Evolutionary conservation across 495 filamentous ascomycete species (phyloP).

Genomic region (Cenococcum geophilum): DNA sequence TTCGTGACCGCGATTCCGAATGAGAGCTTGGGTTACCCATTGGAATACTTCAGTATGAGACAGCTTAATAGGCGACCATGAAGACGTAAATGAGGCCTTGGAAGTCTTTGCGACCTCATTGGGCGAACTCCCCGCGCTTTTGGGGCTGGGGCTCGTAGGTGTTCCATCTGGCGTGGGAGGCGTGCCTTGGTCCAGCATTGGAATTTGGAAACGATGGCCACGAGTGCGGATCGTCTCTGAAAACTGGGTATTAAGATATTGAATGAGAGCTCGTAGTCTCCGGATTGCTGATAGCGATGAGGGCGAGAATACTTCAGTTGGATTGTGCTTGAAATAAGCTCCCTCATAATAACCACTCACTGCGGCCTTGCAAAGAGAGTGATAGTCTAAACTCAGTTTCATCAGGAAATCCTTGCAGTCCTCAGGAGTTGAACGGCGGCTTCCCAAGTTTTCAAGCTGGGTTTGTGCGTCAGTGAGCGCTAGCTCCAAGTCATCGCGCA

Average conservation of each 20-base stretch:
- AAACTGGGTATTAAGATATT: constrained; percentile 19
- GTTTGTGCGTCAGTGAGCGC: constrained; percentile 9
- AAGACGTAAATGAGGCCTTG: too few species aligned
- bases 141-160: not conserved
- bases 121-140: too few species aligned
- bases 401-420: constrained; percentile 22
- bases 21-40: constrained; percentile 3
- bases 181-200: not conserved
- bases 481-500: constrained; percentile 15
- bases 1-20: constrained; percentile 39
- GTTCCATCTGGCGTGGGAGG: not conserved
- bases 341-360: constrained; percentile 23
- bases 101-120: too few species aligned
- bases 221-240: constrained; percentile 12
- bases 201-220: not conserved
- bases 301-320: not conserved
- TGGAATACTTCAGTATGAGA: constrained; percentile 1
- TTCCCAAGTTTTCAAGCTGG: constrained; percentile 17
- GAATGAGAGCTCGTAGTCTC: constrained; percentile 19
- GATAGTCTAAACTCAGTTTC: constrained; percentile 21
- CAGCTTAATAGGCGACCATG: not conserved
- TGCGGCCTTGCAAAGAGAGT: constrained; percentile 22
- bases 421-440: constrained; percentile 8
- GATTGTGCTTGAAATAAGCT: constrained; percentile 8
- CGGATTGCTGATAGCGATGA: not conserved